Evolutionary conservation across 306 rosid genomes (phyloP), one percentile per base, ranked within the genome.

Genomic region (Amphicarpaea edgeworthii): DNA sequence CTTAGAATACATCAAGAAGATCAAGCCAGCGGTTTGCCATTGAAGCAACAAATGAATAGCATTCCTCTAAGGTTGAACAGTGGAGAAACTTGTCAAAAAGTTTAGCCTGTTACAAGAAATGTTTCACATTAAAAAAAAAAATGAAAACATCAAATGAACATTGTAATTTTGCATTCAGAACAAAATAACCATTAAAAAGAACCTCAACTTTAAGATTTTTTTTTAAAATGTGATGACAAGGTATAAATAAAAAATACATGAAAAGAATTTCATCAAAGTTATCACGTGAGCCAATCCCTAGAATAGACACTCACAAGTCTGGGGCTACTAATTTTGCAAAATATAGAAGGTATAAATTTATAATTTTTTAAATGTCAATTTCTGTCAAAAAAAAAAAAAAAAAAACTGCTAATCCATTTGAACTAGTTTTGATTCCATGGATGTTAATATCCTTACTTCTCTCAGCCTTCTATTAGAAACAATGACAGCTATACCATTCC

Each of bases 1-100:
- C 53, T 68, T 81, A 51, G 64, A 96, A 24, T 92, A 95, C 98
- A 88, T 95, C 98, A 83, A 95, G 96, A 83, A 92, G 97, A 86
- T 92, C 98, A 43, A 95, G 97, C 98, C 98, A 95, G 73, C 86
- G 82, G 43, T 95, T 88, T 84, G 98, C 96, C 42, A 90, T 96
- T 71, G 89, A 73, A 75, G 98, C 97, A 2, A 95, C 98, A 42
- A 88, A 90, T 37, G 95, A 87, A 87, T 95, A 95, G 85, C 98
- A 95, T 80, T 90, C 96, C 68, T 88, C 93, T 65, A 95, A 70
- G 43, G 97, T 92, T 82, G 93, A 92, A 32, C 98, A 97, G 15
- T 90, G 91, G 64, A 95, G 93, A 81, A 95, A 95, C 86, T 92
- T 95, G 76, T 92, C 96, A 20, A 95, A 95, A 87, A 95, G 96